Evolutionary conservation across 768 basidiomycete species (phyloP), one percentile per base, ranked within the genome.

Genomic region (Arthromyces matolae): DNA sequence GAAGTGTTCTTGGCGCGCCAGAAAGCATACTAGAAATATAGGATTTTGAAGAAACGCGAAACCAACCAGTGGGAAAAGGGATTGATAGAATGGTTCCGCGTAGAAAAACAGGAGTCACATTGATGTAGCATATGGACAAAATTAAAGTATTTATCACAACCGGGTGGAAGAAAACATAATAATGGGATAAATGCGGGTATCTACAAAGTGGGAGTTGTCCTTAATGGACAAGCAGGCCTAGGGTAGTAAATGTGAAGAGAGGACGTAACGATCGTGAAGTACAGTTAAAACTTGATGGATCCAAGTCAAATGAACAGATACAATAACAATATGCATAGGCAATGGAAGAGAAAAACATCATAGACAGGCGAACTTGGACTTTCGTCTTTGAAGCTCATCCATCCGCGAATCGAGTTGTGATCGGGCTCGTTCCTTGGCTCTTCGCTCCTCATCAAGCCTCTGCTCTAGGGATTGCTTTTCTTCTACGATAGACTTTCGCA

Each of bases 341-440:
- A 40, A 16, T 43, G 50, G 44, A 43, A 32, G 53, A 37, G 52
- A 40, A 41, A 53, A 57, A 43, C 49, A 62, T 78, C 75, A 93
- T 66, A 93, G 77, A 68, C 90, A 93, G 44, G 85, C 87, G 67
- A 92, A 95, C 71, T 94, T 95, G 53, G 89, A 92, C 73, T 92
- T 93, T 51, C 89, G 85, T 70, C 78, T 80, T 63, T 77, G 76
- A 33, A 92, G 71, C 60, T 93, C 93, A 47, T 91, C 89, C 84
- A 92, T 86, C 54, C 93, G 83, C 14, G 79, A 77, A 63, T 94
- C 92, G 23, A 94, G 80, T 65, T 93, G 91, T 52, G 85, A 84
- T 42, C 90, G 83, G 42, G 83, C 87, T 20, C 90, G 86, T 65
- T 94, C 92, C 69, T 91, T 93, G n/a, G 81, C 86, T 59, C 78